Percentiles rank a stretch among this genome's conserved stretches.
phyloP scores from a whole-genome alignment of 164 flowering plant species.

The Vitis amurensis region DNA sequence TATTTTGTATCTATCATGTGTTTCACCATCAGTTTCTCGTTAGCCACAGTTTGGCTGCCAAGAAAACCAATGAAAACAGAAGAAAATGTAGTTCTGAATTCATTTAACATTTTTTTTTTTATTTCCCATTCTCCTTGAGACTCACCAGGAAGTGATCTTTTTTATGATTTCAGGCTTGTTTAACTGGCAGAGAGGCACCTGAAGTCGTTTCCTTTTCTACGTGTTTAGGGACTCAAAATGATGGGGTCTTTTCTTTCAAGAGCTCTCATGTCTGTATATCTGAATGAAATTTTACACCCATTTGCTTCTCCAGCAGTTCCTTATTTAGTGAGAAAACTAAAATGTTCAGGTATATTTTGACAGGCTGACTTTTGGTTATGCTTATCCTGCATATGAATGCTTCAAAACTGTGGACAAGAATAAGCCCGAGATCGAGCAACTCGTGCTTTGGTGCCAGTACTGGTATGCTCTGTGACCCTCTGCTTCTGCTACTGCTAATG shows the following conservation, averaged over 20 bases:
- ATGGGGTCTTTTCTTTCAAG: conserved; percentile 78
- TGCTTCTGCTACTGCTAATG: too few relatives aligned
- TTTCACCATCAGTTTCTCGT: too few relatives aligned
- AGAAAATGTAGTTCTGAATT: too few relatives aligned
- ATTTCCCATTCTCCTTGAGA: background rate
- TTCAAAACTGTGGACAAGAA: conserved; percentile 75
- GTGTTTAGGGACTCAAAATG: conserved; percentile 29
- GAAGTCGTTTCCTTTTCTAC: too few relatives aligned
- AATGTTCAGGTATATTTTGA: conserved; percentile 3
- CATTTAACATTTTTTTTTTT: background rate
- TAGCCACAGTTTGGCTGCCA: too few relatives aligned
- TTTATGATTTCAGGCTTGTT: background rate
- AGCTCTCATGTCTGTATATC: conserved; percentile 59
- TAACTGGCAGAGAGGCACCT: too few relatives aligned
- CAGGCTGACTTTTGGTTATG: conserved; percentile 88
- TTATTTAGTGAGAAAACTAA: background rate
- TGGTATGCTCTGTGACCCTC: conserved; percentile 40
- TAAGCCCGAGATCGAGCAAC: conserved; percentile 67
- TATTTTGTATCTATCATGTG: too few relatives aligned
- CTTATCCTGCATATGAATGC: conserved; percentile 89
- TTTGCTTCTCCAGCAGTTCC: background rate
- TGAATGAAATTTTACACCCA: background rate
- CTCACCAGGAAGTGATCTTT: too few relatives aligned
- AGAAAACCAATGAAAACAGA: too few relatives aligned
- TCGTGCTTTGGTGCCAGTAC: conserved; percentile 93